Conservation (phyloP, 768 basidiomycete species). For the Russula emetica region DNA sequence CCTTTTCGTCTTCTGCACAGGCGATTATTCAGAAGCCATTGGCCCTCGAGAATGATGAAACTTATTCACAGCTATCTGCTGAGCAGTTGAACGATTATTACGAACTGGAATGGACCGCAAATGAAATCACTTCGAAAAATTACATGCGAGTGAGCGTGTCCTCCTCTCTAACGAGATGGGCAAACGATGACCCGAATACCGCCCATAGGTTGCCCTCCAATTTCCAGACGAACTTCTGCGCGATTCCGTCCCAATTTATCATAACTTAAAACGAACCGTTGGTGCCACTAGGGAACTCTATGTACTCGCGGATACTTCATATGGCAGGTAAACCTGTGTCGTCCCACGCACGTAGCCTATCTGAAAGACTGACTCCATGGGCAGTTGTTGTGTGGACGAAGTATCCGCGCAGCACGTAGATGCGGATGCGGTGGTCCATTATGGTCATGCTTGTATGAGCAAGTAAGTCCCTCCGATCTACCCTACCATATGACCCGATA, state of each 20-base stretch:
- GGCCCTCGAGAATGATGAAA: conserved; percentile 42
- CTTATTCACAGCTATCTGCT: conserved; percentile 32
- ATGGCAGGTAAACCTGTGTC: conserved; percentile 68
- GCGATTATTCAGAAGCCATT: conserved; percentile 59
- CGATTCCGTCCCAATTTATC: conserved; percentile 81
- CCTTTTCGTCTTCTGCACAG: conserved; percentile 56
- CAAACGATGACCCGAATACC: neutral
- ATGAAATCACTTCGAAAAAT: conserved; percentile 53
- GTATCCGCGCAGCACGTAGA: conserved; percentile 92
- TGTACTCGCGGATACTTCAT: conserved; percentile 95
- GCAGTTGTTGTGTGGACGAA: conserved; percentile 94
- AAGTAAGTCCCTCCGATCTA: conserved; percentile 43
- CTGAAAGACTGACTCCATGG: no score
- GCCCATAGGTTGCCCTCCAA: conserved; percentile 74
- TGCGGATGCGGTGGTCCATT: conserved; percentile 89
- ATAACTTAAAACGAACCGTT: conserved; percentile 51
- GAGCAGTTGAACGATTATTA: conserved; percentile 61
- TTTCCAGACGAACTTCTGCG: conserved; percentile 92
- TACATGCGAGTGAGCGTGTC: conserved; percentile 61
- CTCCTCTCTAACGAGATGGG: neutral
- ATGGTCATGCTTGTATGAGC: conserved; percentile 94
- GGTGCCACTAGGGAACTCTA: conserved; percentile 59
- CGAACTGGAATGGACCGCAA: conserved; percentile 65
- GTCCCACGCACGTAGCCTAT: neutral
- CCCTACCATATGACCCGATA: neutral